phyloP scores from a whole-genome alignment of 129 eudicot species.

The Flaveria trinervia region DNA sequence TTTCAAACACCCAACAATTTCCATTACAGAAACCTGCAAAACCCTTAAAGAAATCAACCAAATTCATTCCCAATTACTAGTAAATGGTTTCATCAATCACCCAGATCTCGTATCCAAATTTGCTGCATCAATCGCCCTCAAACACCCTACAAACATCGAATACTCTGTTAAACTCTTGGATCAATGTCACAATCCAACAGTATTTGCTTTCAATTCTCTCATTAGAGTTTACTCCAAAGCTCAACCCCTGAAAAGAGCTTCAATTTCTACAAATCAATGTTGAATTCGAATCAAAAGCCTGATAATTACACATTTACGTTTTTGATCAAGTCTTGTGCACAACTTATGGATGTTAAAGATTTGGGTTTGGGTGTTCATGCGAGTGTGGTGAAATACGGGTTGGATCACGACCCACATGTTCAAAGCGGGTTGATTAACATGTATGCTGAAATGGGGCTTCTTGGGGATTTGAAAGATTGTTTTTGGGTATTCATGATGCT shows the following conservation, averaged over 20 bases:
- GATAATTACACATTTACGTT: conserved; percentile 47
- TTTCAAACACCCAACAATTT: conserved; percentile 36
- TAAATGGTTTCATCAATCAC: conserved; percentile 30
- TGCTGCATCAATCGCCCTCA: conserved; percentile 46
- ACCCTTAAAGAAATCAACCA: conserved; percentile 40
- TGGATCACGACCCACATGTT: conserved; percentile 38
- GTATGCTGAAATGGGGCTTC: conserved; percentile 40
- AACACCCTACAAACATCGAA: conserved; percentile 37
- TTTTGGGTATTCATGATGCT: conserved; percentile 18
- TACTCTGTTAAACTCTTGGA: conserved; percentile 36
- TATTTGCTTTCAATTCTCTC: conserved; percentile 40
- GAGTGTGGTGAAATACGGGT: conserved; percentile 33
- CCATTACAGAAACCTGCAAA: conserved; percentile 35
- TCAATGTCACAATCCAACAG: conserved; percentile 35
- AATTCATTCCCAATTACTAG: conserved; percentile 42
- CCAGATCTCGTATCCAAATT: conserved; percentile 34
- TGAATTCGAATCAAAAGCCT: conserved; percentile 23
- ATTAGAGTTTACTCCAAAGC: conserved; percentile 40
- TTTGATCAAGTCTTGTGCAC: conserved; percentile 38
- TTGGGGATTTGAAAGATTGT: conserved; percentile 23
- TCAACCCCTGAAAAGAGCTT: conserved; percentile 40
- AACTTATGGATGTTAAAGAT: conserved; percentile 4
- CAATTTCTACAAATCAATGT: conserved; percentile 23
- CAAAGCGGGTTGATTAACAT: conserved; percentile 41
- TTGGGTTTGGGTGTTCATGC: conserved; percentile 36